These are phyloP conservation scores for Liquidambar formosana DNA, from an alignment of 164 flowering plant species.

Conservation along the genomic window DNA sequence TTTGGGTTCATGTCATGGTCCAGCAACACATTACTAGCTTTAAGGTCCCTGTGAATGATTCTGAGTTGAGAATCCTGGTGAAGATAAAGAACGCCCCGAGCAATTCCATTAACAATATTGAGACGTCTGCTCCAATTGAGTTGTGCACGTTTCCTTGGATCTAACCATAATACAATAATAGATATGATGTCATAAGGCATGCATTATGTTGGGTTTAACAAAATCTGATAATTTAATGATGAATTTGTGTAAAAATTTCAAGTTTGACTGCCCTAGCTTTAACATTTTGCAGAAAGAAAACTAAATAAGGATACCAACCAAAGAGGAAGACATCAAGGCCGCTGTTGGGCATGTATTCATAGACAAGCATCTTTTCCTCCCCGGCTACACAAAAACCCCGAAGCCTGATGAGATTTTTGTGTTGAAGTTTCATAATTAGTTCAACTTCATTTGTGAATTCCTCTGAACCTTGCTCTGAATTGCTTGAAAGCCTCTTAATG, in stretches of 20 bases:
- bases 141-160: slow-evolving; percentile 13
- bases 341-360: slow-evolving; percentile 39
- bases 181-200: not conserved
- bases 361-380: slow-evolving; percentile 32
- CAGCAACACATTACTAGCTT: slow-evolving; percentile 34
- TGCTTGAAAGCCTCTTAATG: slow-evolving; percentile 24
- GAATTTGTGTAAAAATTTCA: too few species aligned
- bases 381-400: slow-evolving; percentile 36
- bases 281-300: not conserved
- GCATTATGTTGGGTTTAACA: too few species aligned
- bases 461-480: slow-evolving; percentile 18
- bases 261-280: too few species aligned
- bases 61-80: slow-evolving; percentile 40
- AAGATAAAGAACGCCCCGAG: slow-evolving; percentile 40
- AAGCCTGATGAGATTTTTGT: slow-evolving; percentile 34
- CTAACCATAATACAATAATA: not conserved
- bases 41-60: slow-evolving; percentile 37
- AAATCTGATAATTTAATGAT: too few species aligned
- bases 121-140: slow-evolving; percentile 32
- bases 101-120: slow-evolving; percentile 36
- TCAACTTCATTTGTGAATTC: slow-evolving; percentile 28
- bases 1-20: slow-evolving; percentile 39
- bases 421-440: slow-evolving; percentile 36
- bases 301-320: slow-evolving; percentile 21
- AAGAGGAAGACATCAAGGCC: slow-evolving; percentile 43